Evolutionary conservation across 768 basidiomycete genomes (phyloP).

Genomic region (Boletales sp.): DNA sequence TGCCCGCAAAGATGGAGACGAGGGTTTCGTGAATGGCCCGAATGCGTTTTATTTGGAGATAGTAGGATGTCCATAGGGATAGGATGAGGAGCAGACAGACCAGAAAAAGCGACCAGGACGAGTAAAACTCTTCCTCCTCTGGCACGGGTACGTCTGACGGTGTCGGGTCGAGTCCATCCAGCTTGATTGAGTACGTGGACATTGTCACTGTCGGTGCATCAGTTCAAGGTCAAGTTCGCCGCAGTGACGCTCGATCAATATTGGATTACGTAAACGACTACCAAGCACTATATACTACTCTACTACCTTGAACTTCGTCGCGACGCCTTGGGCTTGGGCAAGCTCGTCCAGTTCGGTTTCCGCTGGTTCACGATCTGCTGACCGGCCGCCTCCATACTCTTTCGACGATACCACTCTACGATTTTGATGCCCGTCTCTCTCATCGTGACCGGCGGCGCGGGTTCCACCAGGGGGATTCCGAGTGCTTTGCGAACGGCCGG

Average conservation of each 20-base stretch:
- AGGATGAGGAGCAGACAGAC: conserved; percentile 90
- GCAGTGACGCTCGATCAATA: no score
- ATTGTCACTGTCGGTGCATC: conserved; percentile 40
- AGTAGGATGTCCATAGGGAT: conserved; percentile 95
- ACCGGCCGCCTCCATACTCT: background rate
- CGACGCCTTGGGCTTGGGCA: conserved; percentile 14
- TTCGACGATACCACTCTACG: conserved; percentile 16
- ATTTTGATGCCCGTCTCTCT: conserved; percentile 20
- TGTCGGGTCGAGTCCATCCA: conserved; percentile 20
- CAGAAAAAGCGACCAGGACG: conserved; percentile 91
- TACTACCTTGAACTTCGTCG: conserved; percentile 10
- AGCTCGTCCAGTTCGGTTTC: conserved; percentile 22
- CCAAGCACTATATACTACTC: no score
- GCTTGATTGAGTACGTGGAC: conserved; percentile 35
- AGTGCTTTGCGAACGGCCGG: conserved; percentile 39
- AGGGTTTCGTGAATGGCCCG: conserved; percentile 94
- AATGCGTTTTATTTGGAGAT: conserved; percentile 95
- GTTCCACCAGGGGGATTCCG: conserved; percentile 26
- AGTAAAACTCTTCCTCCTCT: conserved; percentile 87
- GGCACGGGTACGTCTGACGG: conserved; percentile 38
- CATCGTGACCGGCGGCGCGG: conserved; percentile 25
- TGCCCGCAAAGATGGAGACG: conserved; percentile 92
- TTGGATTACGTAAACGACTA: no score
- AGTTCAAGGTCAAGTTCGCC: background rate
- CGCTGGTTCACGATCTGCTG: conserved; percentile 4